Conservation (phyloP, 1,284 basidiomycete genomes). For the Apiotrichum akiyoshidainum region DNA sequence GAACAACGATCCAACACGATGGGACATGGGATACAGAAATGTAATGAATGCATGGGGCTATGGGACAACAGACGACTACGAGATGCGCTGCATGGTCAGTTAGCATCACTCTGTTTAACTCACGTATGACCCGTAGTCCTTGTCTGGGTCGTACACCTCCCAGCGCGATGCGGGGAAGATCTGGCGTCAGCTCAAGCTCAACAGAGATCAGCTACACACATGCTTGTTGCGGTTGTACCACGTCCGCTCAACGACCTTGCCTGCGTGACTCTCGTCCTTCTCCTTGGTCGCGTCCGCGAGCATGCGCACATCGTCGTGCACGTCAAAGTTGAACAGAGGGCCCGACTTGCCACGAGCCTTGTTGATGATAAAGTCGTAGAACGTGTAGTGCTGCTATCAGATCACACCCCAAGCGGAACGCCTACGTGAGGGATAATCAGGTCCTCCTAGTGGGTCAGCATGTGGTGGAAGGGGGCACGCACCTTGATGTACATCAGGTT, state of each 20-base stretch:
- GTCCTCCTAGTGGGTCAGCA: conserved; percentile 66
- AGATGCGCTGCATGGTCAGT: conserved; percentile 14
- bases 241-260: conserved; percentile 93
- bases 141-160: conserved; percentile 94
- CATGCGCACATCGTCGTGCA: conserved; percentile 94
- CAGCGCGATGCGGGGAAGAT: conserved; percentile 94
- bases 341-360: conserved; percentile 98
- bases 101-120: conserved; percentile 2
- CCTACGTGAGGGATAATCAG: conserved; percentile 87
- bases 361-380: conserved; percentile 98
- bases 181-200: conserved; percentile 43
- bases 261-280: conserved; percentile 98
- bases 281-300: conserved; percentile 93
- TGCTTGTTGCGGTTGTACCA: conserved; percentile 95
- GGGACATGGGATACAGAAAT: not conserved
- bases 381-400: conserved; percentile 78
- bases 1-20: not conserved
- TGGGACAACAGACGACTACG: conserved; percentile 1
- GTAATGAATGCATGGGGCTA: not conserved
- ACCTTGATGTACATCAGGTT: conserved; percentile 99
- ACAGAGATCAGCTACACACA: conserved; percentile 23
- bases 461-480: conserved; percentile 4
- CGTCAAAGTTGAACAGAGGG: conserved; percentile 97
- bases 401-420: not conserved
- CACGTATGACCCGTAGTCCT: conserved; percentile 77